Evolutionary conservation across 2,329 filamentous ascomycete genomes (phyloP).

Genomic region (Aspergillus floridensis): DNA sequence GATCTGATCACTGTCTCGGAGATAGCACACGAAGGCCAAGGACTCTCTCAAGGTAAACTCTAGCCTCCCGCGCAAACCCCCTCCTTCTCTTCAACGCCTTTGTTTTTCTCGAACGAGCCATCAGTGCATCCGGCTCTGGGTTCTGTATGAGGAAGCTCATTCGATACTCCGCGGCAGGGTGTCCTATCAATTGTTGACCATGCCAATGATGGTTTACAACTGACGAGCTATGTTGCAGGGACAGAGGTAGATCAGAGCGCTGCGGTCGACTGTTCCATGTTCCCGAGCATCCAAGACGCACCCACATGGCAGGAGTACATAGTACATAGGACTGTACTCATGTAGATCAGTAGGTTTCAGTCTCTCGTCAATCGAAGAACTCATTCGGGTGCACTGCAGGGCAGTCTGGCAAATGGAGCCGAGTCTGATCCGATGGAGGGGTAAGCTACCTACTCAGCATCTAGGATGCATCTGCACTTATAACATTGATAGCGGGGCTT

Average conservation of each 20-base stretch:
- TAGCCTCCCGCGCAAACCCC: neutral
- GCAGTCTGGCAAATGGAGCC: neutral
- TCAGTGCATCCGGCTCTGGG: neutral
- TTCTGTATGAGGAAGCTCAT: neutral
- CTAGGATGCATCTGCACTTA: neutral
- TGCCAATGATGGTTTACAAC: neutral
- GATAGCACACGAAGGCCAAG: constrained; percentile 3
- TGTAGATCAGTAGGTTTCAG: neutral
- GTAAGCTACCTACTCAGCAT: neutral
- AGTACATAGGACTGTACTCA: neutral
- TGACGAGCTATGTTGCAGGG: neutral
- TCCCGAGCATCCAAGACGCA: neutral
- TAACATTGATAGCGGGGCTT: neutral
- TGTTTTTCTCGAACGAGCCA: neutral
- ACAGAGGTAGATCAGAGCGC: neutral
- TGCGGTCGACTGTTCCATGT: neutral
- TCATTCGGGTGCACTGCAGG: neutral
- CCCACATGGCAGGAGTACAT: neutral
- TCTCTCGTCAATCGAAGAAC: neutral
- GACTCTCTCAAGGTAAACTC: neutral
- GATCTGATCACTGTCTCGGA: constrained; percentile 16
- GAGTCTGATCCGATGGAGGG: neutral
- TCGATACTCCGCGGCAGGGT: neutral
- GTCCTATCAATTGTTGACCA: neutral
- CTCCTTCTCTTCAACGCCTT: no score